phyloP scores from a whole-genome alignment of 2,329 filamentous ascomycete genomes.

The Trichophyton schoenleinii region DNA sequence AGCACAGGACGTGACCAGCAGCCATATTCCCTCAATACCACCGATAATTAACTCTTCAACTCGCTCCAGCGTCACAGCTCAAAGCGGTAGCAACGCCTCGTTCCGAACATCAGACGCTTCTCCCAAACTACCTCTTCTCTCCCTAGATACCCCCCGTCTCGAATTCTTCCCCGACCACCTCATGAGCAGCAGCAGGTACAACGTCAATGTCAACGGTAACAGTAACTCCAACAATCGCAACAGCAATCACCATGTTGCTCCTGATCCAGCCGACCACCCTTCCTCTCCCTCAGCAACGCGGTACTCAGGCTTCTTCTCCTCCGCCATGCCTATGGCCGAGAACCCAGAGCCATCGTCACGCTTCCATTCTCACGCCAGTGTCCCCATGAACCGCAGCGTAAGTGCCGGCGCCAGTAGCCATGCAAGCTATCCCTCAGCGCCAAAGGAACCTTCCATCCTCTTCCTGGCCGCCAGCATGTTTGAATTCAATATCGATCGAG shows the following conservation, averaged over 20 bases:
- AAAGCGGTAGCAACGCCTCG: slow-evolving; percentile 9
- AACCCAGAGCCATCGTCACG: slow-evolving; percentile 26
- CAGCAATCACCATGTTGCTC: slow-evolving; percentile 11
- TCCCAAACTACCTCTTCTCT: slow-evolving; percentile 31
- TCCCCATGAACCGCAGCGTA: slow-evolving; percentile 7
- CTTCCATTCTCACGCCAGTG: slow-evolving; percentile 10
- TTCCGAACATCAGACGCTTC: slow-evolving; percentile 17
- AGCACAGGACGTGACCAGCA: slow-evolving; percentile 37
- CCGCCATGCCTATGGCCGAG: slow-evolving; percentile 70
- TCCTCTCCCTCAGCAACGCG: slow-evolving; percentile 36
- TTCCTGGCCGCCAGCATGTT: slow-evolving; percentile 91
- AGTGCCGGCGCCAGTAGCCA: background rate
- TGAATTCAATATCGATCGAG: slow-evolving; percentile 91
- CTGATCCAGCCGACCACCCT: slow-evolving; percentile 19
- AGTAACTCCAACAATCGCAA: slow-evolving; percentile 6
- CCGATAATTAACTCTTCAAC: slow-evolving; percentile 46
- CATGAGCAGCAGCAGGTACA: slow-evolving; percentile 11
- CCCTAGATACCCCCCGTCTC: slow-evolving; percentile 35
- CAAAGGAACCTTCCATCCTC: slow-evolving; percentile 45
- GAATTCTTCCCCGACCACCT: slow-evolving; percentile 26
- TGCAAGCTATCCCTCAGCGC: slow-evolving; percentile 25
- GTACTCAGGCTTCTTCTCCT: slow-evolving; percentile 71
- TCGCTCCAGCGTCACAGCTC: slow-evolving; percentile 33
- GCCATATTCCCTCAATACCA: slow-evolving; percentile 37
- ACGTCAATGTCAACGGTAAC: slow-evolving; percentile 4